phyloP scores from a whole-genome alignment of 2,329 filamentous ascomycete genomes.

The Lachnellula cervina region DNA sequence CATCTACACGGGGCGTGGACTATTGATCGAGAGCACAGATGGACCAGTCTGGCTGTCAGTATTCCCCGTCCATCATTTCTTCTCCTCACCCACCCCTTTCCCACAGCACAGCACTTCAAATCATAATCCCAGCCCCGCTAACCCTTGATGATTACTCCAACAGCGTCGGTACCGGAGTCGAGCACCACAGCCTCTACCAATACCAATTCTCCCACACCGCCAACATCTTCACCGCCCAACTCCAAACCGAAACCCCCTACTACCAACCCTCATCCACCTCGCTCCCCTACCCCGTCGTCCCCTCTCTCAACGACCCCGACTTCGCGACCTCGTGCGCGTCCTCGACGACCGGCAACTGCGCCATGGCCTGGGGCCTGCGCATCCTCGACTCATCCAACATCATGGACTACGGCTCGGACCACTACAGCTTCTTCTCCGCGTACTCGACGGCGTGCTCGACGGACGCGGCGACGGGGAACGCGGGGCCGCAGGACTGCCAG shows the following conservation, averaged over 20 bases:
- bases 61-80: conserved; percentile 29
- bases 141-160: too few relatives aligned
- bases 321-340: conserved; percentile 35
- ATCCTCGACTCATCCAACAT: conserved; percentile 46
- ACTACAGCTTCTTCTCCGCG: conserved; percentile 55
- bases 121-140: too few relatives aligned
- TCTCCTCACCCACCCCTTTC: background rate
- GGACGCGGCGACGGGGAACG: background rate
- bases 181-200: conserved; percentile 50
- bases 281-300: background rate
- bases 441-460: conserved; percentile 32
- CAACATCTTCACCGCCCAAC: conserved; percentile 23
- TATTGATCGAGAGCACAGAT: conserved; percentile 30
- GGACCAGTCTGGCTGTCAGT: conserved; percentile 44
- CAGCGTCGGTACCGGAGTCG: conserved; percentile 43
- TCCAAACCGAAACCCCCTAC: conserved; percentile 27
- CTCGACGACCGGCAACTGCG: conserved; percentile 35
- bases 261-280: conserved; percentile 13
- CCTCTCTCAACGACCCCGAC: conserved; percentile 39
- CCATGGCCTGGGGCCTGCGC: conserved; percentile 60
- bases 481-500: background rate
- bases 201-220: conserved; percentile 41
- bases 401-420: conserved; percentile 44
- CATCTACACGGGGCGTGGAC: conserved; percentile 43
- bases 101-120: background rate